These are phyloP conservation scores for Roridomyces roridus DNA, from an alignment of 768 basidiomycete species.

Conservation along the genomic window DNA sequence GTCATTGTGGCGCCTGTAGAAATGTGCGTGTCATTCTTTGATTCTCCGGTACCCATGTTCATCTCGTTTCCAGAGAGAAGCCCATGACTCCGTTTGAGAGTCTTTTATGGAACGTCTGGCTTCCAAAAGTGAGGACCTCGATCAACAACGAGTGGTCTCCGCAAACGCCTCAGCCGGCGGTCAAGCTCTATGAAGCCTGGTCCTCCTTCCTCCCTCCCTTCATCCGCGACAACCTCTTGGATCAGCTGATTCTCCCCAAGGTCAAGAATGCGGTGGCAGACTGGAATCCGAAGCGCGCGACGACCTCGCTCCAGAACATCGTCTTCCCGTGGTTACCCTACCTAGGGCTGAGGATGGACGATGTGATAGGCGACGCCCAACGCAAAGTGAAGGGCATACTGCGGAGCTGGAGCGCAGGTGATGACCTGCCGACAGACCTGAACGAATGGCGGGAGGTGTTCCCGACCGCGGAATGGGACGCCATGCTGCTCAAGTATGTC, in stretches of 20 bases:
- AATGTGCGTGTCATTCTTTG: constrained; percentile 39
- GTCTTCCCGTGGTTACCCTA: constrained; percentile 97
- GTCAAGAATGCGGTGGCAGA: constrained; percentile 82
- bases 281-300: constrained; percentile 74
- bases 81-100: constrained; percentile 96
- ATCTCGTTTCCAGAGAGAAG: constrained; percentile 45
- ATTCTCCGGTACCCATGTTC: constrained; percentile 12
- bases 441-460: constrained; percentile 88
- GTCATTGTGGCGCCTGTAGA: constrained; percentile 34
- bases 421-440: constrained; percentile 80
- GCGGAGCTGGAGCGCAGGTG: constrained; percentile 73
- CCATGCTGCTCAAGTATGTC: constrained; percentile 87
- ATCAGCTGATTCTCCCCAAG: constrained; percentile 95
- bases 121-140: constrained; percentile 90
- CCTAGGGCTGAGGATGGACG: constrained; percentile 82
- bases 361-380: constrained; percentile 84
- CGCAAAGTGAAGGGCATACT: constrained; percentile 84
- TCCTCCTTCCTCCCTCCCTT: constrained; percentile 86
- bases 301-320: constrained; percentile 71
- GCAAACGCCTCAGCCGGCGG: constrained; percentile 70
- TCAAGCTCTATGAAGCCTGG: constrained; percentile 90
- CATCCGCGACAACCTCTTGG: constrained; percentile 92
- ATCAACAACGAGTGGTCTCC: constrained; percentile 97
- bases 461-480: constrained; percentile 84
- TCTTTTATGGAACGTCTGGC: constrained; percentile 92